Evolutionary conservation across 2,329 filamentous ascomycete species (phyloP).

Genomic region (Phyllosticta citribraziliensis): DNA sequence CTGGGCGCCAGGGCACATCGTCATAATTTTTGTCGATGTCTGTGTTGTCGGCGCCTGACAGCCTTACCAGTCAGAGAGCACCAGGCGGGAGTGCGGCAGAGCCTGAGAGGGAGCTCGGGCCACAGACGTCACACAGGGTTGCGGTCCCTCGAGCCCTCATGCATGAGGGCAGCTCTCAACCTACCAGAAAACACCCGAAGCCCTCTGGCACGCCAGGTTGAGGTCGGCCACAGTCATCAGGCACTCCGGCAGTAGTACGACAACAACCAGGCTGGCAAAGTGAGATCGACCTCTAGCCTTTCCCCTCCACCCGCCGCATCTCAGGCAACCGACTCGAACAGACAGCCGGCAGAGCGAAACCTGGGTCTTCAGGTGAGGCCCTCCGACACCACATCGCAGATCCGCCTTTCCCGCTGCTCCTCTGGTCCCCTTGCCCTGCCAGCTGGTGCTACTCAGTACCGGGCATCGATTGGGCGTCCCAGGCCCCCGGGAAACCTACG

Average conservation of each 20-base stretch:
- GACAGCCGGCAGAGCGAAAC: not conserved
- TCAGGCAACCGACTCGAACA: not conserved
- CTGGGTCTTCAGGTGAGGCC: not conserved
- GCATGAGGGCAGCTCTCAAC: too few relatives aligned
- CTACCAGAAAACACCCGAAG: too few relatives aligned
- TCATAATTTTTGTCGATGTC: not conserved
- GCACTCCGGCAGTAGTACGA: not conserved
- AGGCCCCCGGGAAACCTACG: not conserved
- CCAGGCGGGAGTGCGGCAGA: too few relatives aligned
- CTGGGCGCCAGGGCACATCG: not conserved
- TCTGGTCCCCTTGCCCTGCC: not conserved
- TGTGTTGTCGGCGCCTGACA: not conserved
- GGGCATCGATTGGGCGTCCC: not conserved
- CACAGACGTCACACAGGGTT: not conserved
- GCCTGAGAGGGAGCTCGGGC: not conserved
- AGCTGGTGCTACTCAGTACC: not conserved
- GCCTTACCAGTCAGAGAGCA: not conserved
- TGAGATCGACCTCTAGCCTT: not conserved
- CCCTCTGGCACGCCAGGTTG: too few relatives aligned
- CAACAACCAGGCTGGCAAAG: not conserved
- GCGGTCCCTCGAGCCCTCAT: too few relatives aligned
- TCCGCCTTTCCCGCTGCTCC: not conserved
- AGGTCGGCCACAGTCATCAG: not conserved
- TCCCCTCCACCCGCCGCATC: not conserved
- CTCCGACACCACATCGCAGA: not conserved